Evolutionary conservation across 306 rosid species (phyloP).

Genomic region (Prosopis cineraria): DNA sequence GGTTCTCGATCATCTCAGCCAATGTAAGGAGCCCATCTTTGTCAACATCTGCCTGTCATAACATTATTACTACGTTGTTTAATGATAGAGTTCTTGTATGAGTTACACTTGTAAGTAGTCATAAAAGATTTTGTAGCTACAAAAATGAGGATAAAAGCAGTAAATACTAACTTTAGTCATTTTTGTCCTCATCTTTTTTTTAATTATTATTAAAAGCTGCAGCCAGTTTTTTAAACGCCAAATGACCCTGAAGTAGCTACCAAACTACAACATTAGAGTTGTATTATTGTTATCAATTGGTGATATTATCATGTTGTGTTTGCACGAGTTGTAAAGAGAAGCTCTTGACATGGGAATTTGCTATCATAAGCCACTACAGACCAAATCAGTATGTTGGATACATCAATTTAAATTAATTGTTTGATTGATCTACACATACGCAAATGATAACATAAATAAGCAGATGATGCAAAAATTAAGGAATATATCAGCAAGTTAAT

Average conservation of each 20-base stretch:
- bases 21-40: slow-evolving; percentile 82
- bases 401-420: background rate
- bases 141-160: slow-evolving; percentile 3
- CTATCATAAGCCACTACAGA: background rate
- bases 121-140: slow-evolving; percentile 14
- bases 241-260: slow-evolving; percentile 19
- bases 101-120: slow-evolving; percentile 1
- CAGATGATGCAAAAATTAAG: background rate
- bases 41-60: slow-evolving; percentile 79
- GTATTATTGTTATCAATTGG: background rate
- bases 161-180: background rate
- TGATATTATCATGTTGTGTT: background rate
- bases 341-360: background rate
- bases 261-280: slow-evolving; percentile 10
- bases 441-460: background rate
- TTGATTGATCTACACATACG: background rate
- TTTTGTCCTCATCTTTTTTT: background rate
- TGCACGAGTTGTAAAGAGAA: background rate
- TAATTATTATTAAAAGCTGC: background rate
- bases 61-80: slow-evolving; percentile 16
- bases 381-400: background rate
- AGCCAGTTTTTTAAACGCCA: background rate
- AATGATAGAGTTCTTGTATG: slow-evolving; percentile 16
- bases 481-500: background rate
- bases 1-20: slow-evolving; percentile 92